These are phyloP conservation scores for Perilla frutescens DNA, from an alignment of 257 asterid genomes.

Conservation along the genomic window DNA sequence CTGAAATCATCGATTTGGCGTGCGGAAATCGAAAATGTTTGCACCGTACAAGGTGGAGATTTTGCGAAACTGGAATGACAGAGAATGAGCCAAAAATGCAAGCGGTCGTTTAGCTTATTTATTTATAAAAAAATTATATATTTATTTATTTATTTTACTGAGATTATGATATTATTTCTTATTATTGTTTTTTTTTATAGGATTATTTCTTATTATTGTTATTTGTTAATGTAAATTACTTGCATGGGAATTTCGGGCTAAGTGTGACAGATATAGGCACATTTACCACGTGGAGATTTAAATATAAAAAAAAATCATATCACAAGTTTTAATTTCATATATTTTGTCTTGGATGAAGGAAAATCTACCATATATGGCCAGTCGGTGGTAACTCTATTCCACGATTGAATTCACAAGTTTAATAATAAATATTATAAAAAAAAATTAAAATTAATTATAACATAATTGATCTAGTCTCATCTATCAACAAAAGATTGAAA, in stretches of 20 bases:
- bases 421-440: too few relatives aligned
- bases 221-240: not conserved
- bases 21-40: slow-evolving; percentile 29
- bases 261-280: not conserved
- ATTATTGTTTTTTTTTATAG: too few relatives aligned
- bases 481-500: too few relatives aligned
- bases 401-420: too few relatives aligned
- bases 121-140: not conserved
- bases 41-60: slow-evolving; percentile 45
- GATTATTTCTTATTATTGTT: not conserved
- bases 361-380: too few relatives aligned
- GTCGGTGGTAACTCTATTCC: too few relatives aligned
- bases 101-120: not conserved
- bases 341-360: too few relatives aligned
- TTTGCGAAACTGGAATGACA: slow-evolving; percentile 40
- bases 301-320: too few relatives aligned
- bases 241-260: slow-evolving; percentile 21
- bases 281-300: slow-evolving; percentile 2
- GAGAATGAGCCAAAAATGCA: slow-evolving; percentile 32
- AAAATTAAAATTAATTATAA: too few relatives aligned
- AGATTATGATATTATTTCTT: not conserved
- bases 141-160: not conserved
- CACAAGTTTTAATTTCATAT: too few relatives aligned
- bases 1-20: slow-evolving; percentile 27
- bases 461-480: too few relatives aligned